phyloP scores from a whole-genome alignment of 805 yeast species.

The Naumovozyma castellii region DNA sequence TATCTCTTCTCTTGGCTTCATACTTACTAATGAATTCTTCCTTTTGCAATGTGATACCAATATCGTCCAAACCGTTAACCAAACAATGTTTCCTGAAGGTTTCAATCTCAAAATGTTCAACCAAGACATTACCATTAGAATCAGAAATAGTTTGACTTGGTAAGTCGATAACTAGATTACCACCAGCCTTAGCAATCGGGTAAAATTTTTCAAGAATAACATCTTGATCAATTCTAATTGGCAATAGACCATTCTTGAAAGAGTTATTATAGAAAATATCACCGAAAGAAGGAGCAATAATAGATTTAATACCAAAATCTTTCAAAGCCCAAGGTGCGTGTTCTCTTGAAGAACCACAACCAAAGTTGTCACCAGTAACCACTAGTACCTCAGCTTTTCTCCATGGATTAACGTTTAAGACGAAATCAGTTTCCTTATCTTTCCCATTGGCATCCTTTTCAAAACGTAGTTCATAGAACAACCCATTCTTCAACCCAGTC shows the following conservation, averaged over 20 bases:
- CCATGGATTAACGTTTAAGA: conserved; percentile 77
- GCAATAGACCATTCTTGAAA: conserved; percentile 86
- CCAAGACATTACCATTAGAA: conserved; percentile 59
- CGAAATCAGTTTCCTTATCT: conserved; percentile 74
- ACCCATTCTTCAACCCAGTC: conserved; percentile 81
- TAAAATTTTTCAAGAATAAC: conserved; percentile 59
- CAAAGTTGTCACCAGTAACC: conserved; percentile 93
- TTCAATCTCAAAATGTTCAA: conserved; percentile 79
- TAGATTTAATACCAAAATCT: conserved; percentile 90
- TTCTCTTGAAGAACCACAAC: conserved; percentile 98
- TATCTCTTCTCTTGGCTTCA: conserved; percentile 66
- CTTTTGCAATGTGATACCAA: conserved; percentile 87
- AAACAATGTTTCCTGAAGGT: conserved; percentile 88
- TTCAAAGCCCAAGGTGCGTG: conserved; percentile 99
- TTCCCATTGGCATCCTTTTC: conserved; percentile 54
- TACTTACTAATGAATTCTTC: conserved; percentile 63
- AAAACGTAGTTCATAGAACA: conserved; percentile 84
- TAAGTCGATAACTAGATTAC: conserved; percentile 64
- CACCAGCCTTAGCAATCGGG: conserved; percentile 69
- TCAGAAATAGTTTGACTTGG: conserved; percentile 71
- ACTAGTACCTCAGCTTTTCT: conserved; percentile 69
- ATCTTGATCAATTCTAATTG: conserved; percentile 76
- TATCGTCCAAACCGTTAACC: conserved; percentile 90
- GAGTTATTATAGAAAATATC: conserved; percentile 96
- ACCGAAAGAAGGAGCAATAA: conserved; percentile 96